Base-by-base conservation (phyloP, 352 stramenopile species). In the Pythium phragmitis region DNA sequence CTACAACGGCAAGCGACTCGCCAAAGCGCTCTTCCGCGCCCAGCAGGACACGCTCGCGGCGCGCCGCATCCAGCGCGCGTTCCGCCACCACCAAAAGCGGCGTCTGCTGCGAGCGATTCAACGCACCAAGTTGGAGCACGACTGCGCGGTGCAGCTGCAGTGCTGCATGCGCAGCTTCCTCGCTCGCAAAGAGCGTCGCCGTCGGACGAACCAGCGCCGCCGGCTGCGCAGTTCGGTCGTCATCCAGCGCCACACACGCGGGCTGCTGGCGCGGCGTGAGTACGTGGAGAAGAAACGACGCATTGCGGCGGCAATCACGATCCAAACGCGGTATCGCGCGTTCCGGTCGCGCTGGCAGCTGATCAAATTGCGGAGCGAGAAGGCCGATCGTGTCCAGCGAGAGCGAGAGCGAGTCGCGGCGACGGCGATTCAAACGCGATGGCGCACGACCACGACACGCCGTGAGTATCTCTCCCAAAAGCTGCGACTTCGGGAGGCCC, bases 1-100 rank as follows among this genome's bases (percentile, higher is more conserved):
- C 0, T 94, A 91, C 63, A 85, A 64, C 11, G 87, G 87, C 14
- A 91, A 92, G 54, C 81, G 78, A 23, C 61, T 94, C 11, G 72
- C 70, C 7, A 70, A 73, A 48, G 69, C 81, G 5, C 75, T 96
- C 2, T 92, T 93, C 58, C 68, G 72, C 21, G 82, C 79, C 0
- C 85, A 94, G 58, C 69, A 67, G 0, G 82, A 94, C 55, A 70
- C 73, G 0, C 72, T 85, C 2, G 83, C 79, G 28, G 82, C 82
- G 14, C 67, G 73, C 4, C 63, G 64, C 17, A 91, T 96, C 57
- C 87, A 96, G 48, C 76, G 82, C 17, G 72, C 79, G 11, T 92
- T 91, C 57, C 70, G 82, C 2, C 79, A 80, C 30, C 81, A 88
- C 56, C 79, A 89, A 42, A 75, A 73, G 9, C 81, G 80, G 2